Conservation (phyloP, 306 rosid species). For the Spatholobus suberectus region DNA sequence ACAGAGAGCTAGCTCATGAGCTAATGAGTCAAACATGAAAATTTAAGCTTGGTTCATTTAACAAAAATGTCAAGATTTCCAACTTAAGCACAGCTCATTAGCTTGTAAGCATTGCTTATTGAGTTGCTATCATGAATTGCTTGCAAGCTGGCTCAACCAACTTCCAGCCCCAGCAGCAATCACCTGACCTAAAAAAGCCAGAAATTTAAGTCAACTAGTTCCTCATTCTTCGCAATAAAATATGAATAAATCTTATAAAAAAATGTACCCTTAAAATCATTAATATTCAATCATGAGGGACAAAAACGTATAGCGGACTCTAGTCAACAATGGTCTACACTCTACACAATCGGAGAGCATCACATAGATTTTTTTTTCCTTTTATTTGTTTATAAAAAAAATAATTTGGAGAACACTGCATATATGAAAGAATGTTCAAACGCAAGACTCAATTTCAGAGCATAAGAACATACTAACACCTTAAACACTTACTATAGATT, state of each 20-base stretch:
- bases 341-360: neutral
- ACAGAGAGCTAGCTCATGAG: neutral
- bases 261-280: neutral
- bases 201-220: neutral
- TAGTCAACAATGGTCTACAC: neutral
- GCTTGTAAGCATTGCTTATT: neutral
- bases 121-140: neutral
- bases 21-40: neutral
- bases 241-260: neutral
- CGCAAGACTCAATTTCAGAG: no score
- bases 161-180: neutral
- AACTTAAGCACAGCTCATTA: neutral
- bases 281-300: neutral
- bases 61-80: neutral
- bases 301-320: neutral
- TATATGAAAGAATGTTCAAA: no score
- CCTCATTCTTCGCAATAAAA: neutral
- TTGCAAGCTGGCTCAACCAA: neutral
- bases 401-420: neutral
- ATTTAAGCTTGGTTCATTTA: neutral
- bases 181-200: neutral
- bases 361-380: no score
- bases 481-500: no score
- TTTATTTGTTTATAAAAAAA: no score
- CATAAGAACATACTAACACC: no score